phyloP scores from a whole-genome alignment of 2,329 filamentous ascomycete species.

The Scytalidium sp. region DNA sequence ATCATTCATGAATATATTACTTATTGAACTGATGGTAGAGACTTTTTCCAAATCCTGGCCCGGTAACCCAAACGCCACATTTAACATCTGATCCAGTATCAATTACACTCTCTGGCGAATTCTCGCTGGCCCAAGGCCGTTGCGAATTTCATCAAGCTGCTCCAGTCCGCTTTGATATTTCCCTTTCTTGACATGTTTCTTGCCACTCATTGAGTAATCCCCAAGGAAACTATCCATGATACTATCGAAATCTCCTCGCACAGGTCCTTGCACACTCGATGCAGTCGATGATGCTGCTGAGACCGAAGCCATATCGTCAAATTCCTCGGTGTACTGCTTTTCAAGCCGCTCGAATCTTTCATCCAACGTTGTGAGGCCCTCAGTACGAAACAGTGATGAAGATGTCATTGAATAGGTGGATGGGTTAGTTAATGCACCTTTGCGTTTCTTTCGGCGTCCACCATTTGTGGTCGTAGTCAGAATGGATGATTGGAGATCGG shows the following conservation, averaged over 20 bases:
- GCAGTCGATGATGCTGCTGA: conserved; percentile 62
- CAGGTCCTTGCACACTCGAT: conserved; percentile 65
- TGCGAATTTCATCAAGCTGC: conserved; percentile 87
- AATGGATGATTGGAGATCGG: conserved; percentile 66
- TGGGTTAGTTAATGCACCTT: conserved; percentile 84
- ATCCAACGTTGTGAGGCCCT: conserved; percentile 81
- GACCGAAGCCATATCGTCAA: conserved; percentile 58
- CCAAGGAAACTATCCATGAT: conserved; percentile 94
- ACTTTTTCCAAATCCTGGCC: neutral
- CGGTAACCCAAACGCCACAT: neutral
- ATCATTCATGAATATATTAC: too few relatives aligned
- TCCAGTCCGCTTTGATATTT: conserved; percentile 78
- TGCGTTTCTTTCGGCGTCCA: conserved; percentile 87
- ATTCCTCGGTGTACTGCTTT: conserved; percentile 69
- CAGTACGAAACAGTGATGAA: conserved; percentile 81
- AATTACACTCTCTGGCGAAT: conserved; percentile 36
- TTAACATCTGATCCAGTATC: neutral
- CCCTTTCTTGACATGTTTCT: conserved; percentile 75
- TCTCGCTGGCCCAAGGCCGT: conserved; percentile 73
- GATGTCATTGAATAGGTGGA: conserved; percentile 92
- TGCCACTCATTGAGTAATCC: conserved; percentile 67
- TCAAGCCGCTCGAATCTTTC: conserved; percentile 90
- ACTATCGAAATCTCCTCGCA: conserved; percentile 77
- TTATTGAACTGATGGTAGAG: too few relatives aligned
- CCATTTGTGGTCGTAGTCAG: conserved; percentile 76